Evolutionary conservation across 2,329 filamentous ascomycete genomes (phyloP), one percentile per base, ranked within the genome.

Genomic region (Elsinoe perseae): DNA sequence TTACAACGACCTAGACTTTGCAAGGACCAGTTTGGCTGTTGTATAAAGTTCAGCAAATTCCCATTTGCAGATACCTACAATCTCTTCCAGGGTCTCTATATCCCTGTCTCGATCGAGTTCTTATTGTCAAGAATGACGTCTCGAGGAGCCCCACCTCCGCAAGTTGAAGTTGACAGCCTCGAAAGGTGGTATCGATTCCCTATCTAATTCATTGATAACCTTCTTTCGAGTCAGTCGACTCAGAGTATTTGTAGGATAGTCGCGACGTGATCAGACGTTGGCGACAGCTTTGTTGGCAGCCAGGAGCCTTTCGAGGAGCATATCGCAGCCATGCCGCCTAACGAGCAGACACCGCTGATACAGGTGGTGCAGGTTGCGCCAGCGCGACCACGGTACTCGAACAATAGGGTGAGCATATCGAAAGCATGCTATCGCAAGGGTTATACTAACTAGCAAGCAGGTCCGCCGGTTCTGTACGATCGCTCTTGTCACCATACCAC

Each of bases 381-480:
- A 10, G 58, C 56, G 18, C 56, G 58, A 20, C 66, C 69, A 56
- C 69, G 71, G 46, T 73, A 73, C 57, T 67, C 69, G 5, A 82
- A 86, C 62, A 75, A 79, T 61, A 79, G 77, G 25, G 59, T 61
- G 38, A 56, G 59, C 46, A n/a, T n/a, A n/a, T n/a, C n/a, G 21
- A 14, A 16, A 16, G n/a, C 18, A n/a, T 30, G n/a, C n/a, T n/a
- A 34, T 36, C 23, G 16, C 9, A 8, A 2, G 42, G 20, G 6
- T n/a, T 3, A 34, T 30, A 50, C 32, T 56, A 7, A 34, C 18
- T 21, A 34, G 32, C 20, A n/a, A 36, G 20, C 50, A 70, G 68
- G 68, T 84, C 44, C 82, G 85, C 52, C 81, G 83, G 57, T 81
- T 86, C 68, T 87, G 83, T 67, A 85, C 82, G 40, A 74, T 87